Conservation (phyloP, 257 asterid genomes). For the Scutellaria galericulata region DNA sequence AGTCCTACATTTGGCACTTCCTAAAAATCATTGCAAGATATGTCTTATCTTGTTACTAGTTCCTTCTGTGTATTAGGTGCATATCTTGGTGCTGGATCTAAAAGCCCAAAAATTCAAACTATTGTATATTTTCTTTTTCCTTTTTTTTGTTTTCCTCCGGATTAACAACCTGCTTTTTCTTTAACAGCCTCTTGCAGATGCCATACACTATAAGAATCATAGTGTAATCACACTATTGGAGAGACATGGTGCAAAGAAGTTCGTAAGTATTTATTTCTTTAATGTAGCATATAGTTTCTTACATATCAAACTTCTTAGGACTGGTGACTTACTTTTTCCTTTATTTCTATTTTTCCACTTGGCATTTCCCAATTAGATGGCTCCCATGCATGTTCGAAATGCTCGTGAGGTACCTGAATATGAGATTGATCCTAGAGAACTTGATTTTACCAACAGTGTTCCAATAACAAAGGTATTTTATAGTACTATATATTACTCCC, state of each 20-base stretch:
- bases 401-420: conserved; percentile 87
- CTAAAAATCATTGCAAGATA: not conserved
- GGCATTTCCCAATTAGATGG: conserved; percentile 52
- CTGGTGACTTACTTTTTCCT: not conserved
- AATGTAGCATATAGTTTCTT: not conserved
- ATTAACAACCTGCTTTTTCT: conserved; percentile 31
- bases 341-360: conserved; percentile 6
- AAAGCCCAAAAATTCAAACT: not conserved
- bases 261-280: conserved; percentile 47
- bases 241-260: conserved; percentile 70
- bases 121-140: not conserved
- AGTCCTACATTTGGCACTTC: not conserved
- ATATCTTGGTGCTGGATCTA: conserved; percentile 16
- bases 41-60: not conserved
- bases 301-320: not conserved
- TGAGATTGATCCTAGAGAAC: conserved; percentile 78
- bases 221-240: conserved; percentile 78
- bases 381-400: conserved; percentile 85
- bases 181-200: conserved; percentile 89
- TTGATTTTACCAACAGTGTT: conserved; percentile 78
- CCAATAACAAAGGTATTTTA: conserved; percentile 71
- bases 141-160: not conserved
- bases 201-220: conserved; percentile 82
- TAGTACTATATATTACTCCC: not conserved
- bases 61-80: not conserved